Evolutionary conservation across 2,329 filamentous ascomycete genomes (phyloP).

Genomic region (Kalmusia sp.): DNA sequence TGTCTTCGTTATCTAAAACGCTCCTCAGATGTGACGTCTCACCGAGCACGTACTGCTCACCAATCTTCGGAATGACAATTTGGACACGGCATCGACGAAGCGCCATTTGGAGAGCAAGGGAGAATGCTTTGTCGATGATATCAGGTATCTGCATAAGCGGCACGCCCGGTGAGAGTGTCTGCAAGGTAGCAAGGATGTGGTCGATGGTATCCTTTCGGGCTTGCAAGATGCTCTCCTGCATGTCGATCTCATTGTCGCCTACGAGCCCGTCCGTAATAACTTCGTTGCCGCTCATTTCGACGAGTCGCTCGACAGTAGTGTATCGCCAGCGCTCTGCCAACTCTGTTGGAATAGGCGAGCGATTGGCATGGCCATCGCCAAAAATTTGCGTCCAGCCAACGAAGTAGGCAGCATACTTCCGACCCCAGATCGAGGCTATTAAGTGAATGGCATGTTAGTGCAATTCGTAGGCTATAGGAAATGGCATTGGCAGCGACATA

Average conservation of each 20-base stretch:
- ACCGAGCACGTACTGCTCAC: neutral
- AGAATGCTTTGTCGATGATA: conserved; percentile 25
- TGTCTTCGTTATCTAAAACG: conserved; percentile 16
- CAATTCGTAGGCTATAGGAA: neutral
- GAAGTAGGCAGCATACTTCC: no score
- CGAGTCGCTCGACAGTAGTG: conserved; percentile 9
- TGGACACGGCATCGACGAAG: conserved; percentile 22
- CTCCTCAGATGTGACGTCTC: conserved; percentile 10
- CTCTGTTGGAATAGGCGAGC: conserved; percentile 11
- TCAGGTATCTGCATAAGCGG: no score
- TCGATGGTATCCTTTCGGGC: no score
- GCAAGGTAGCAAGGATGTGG: no score
- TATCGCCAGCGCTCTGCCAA: conserved; percentile 21
- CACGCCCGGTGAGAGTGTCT: no score
- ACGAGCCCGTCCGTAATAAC: neutral
- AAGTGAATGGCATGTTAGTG: no score
- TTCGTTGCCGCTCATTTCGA: neutral
- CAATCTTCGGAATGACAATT: conserved; percentile 19
- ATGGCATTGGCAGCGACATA: neutral
- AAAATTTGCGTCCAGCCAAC: neutral
- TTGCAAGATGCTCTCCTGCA: no score
- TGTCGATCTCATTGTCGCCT: no score
- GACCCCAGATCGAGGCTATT: no score
- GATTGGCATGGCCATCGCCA: neutral
- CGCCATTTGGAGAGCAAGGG: conserved; percentile 21